Evolutionary conservation across 495 filamentous ascomycete genomes (phyloP).

Genomic region (Penicillium silybi): DNA sequence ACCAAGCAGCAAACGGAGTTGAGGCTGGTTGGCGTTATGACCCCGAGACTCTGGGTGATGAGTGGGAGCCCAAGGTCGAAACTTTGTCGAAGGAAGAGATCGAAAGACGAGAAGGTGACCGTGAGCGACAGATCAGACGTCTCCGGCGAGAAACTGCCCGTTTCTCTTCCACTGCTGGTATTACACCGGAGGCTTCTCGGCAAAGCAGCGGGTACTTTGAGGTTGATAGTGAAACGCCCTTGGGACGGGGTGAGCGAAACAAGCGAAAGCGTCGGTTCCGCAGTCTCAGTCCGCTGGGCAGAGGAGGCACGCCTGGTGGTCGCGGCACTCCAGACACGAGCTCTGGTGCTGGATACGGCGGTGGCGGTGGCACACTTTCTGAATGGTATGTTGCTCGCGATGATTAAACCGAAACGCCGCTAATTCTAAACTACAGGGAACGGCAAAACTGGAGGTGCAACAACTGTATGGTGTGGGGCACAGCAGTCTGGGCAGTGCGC

Average conservation of each 20-base stretch:
- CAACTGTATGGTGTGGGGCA: slow-evolving; percentile 88
- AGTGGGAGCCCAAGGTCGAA: slow-evolving; percentile 95
- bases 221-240: slow-evolving; percentile 58
- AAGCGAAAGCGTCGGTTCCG: slow-evolving; percentile 93
- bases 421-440: slow-evolving; percentile 49
- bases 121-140: slow-evolving; percentile 84
- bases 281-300: slow-evolving; percentile 71
- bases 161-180: slow-evolving; percentile 79
- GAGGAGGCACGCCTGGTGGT: slow-evolving; percentile 65
- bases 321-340: slow-evolving; percentile 73
- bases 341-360: slow-evolving; percentile 58
- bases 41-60: slow-evolving; percentile 78
- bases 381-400: slow-evolving; percentile 53
- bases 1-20: slow-evolving; percentile 71
- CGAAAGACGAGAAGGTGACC: slow-evolving; percentile 92
- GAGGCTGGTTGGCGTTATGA: slow-evolving; percentile 96
- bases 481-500: slow-evolving; percentile 87
- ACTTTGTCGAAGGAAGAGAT: slow-evolving; percentile 91
- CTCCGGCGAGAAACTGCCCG: slow-evolving; percentile 86
- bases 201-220: slow-evolving; percentile 58
- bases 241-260: slow-evolving; percentile 83
- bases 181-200: slow-evolving; percentile 59
- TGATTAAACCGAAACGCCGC: background rate
- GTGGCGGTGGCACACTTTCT: slow-evolving; percentile 65
- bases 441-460: slow-evolving; percentile 80